Percentiles rank a stretch among this genome's conserved stretches.
These are phyloP conservation scores for grape (Vitis vinifera) DNA, from an alignment of 164 flowering plant species.

Conservation along the genomic window DNA sequence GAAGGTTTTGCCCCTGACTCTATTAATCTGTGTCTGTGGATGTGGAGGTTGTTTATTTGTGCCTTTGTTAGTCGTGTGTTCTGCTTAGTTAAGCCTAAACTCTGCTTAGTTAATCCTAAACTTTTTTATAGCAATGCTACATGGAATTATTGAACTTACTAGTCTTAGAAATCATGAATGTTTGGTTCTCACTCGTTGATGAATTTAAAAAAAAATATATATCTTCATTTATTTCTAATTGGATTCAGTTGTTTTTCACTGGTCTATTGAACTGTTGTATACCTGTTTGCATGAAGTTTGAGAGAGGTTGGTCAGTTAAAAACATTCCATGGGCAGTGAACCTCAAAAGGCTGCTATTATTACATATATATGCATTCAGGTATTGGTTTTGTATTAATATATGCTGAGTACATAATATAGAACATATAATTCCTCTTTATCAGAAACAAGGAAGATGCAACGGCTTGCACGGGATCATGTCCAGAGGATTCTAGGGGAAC, in stretches of 20 bases:
- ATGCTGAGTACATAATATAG: no score
- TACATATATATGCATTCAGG: background rate
- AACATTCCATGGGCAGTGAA: no score
- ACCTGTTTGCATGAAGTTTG: no score
- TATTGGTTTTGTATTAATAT: background rate
- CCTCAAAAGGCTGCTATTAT: background rate
- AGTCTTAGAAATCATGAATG: no score
- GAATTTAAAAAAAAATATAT: no score
- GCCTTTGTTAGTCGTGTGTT: background rate
- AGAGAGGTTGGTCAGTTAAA: no score
- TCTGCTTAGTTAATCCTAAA: background rate
- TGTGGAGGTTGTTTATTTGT: background rate
- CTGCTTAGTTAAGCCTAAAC: background rate
- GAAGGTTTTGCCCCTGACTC: conserved; percentile 39
- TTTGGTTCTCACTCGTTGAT: no score
- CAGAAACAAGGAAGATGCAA: conserved; percentile 67
- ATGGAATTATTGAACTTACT: no score
- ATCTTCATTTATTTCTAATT: no score
- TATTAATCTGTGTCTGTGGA: background rate
- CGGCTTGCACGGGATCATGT: conserved; percentile 48
- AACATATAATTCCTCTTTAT: background rate
- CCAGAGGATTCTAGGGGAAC: conserved; percentile 36
- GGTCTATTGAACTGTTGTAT: no score
- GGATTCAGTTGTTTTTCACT: no score
- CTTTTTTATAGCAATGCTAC: no score